A percentile compares a stretch with the other conserved stretches of the same genome.
Conservation (phyloP, 176 grass and related monocot species). For the Puya raimondii region DNA sequence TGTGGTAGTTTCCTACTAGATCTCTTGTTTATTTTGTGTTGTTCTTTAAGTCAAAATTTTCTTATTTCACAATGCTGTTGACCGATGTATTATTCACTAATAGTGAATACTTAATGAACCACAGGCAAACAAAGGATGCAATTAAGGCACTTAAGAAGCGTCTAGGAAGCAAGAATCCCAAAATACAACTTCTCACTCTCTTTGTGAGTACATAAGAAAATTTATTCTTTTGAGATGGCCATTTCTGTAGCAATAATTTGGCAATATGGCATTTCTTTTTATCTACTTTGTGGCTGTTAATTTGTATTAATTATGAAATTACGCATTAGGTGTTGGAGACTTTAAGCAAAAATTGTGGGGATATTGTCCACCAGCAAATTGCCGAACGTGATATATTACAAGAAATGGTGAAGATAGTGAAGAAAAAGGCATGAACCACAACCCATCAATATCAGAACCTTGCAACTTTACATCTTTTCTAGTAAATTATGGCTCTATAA, state of each 20-base stretch:
- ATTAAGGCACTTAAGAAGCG: constrained; percentile 98
- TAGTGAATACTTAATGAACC: constrained; percentile 28
- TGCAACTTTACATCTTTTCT: neutral
- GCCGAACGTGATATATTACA: constrained; percentile 92
- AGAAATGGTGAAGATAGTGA: constrained; percentile 99
- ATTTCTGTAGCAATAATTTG: constrained; percentile 6
- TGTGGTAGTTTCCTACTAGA: neutral
- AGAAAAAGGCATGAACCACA: constrained; percentile 69
- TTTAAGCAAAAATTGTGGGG: constrained; percentile 97
- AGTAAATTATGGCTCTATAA: neutral
- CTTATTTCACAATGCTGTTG: constrained; percentile 4
- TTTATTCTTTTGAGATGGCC: neutral
- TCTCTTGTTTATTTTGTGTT: neutral
- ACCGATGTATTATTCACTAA: constrained; percentile 5
- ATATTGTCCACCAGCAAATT: constrained; percentile 79
- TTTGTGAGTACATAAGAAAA: constrained; percentile 45
- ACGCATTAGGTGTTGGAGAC: constrained; percentile 75
- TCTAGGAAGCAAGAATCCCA: constrained; percentile 77
- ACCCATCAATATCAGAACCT: neutral
- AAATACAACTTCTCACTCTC: constrained; percentile 90
- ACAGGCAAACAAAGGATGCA: constrained; percentile 85
- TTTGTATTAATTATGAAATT: constrained; percentile 7
- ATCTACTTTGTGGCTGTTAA: neutral
- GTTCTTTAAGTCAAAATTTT: neutral
- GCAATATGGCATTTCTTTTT: neutral